phyloP scores from a whole-genome alignment of 208 protist species.

The Wallacemonas rigidus region DNA sequence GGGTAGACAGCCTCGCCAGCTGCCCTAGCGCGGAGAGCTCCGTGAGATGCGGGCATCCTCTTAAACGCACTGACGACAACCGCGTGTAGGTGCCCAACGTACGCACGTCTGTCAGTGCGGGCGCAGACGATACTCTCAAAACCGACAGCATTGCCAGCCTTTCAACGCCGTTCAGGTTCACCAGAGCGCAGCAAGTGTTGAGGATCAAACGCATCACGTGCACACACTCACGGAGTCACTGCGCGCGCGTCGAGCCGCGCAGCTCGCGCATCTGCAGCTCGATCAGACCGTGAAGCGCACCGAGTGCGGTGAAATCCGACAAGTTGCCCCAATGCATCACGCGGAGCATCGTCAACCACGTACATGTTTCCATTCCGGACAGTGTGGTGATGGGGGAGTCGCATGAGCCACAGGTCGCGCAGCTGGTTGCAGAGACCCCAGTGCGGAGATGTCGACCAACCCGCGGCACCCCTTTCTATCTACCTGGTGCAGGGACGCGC shows the following conservation, averaged over 20 bases:
- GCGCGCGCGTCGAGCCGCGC: neutral
- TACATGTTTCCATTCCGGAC: neutral
- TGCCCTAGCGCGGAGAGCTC: neutral
- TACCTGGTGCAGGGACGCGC: neutral
- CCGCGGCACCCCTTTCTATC: neutral
- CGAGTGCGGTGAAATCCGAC: neutral
- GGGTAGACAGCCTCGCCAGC: neutral
- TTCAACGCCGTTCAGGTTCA: neutral
- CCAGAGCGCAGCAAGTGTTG: neutral
- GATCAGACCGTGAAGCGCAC: neutral
- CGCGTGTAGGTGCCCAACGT: neutral
- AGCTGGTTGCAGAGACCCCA: neutral
- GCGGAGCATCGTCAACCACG: neutral
- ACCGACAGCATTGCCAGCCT: neutral
- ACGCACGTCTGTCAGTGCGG: neutral
- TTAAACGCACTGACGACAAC: neutral
- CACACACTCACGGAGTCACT: neutral
- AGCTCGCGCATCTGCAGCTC: neutral
- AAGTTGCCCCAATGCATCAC: neutral
- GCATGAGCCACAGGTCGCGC: neutral
- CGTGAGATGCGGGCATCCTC: neutral
- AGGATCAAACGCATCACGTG: neutral
- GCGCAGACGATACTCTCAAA: neutral
- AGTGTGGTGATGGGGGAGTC: neutral
- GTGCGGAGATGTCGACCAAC: neutral